These are phyloP conservation scores for Erigeron canadensis DNA, from an alignment of 129 eudicot genomes.

Conservation along the genomic window DNA sequence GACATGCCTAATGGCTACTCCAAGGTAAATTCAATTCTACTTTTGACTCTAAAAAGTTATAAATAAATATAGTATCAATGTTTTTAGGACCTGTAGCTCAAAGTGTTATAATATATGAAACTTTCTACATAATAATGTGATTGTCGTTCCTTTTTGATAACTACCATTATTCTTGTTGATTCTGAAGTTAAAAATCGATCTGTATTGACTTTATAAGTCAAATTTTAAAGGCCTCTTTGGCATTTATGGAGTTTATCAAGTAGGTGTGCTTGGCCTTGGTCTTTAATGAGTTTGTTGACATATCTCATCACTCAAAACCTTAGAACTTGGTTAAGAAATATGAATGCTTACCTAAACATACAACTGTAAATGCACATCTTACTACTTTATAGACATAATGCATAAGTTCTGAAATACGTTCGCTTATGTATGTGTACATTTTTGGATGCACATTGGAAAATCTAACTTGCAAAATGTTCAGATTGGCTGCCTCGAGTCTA, in stretches of 20 bases:
- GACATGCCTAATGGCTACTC: constrained; percentile 99
- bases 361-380: constrained; percentile 29
- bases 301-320: constrained; percentile 45
- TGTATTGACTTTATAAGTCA: constrained; percentile 29
- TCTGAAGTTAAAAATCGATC: constrained; percentile 15
- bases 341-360: constrained; percentile 40
- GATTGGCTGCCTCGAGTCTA: not conserved
- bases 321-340: constrained; percentile 37
- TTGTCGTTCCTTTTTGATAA: constrained; percentile 18
- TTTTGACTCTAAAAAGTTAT: not conserved
- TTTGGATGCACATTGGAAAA: constrained; percentile 19
- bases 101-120: not conserved
- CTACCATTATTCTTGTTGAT: constrained; percentile 7
- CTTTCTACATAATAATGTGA: constrained; percentile 7
- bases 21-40: constrained; percentile 51
- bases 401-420: constrained; percentile 2
- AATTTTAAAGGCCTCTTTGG: constrained; percentile 28
- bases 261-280: constrained; percentile 52
- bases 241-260: constrained; percentile 48
- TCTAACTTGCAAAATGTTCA: constrained; percentile 9
- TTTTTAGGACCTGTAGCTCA: constrained; percentile 1
- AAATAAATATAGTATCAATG: not conserved
- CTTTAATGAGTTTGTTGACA: constrained; percentile 78
- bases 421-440: not conserved
- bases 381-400: constrained; percentile 9